A percentile compares a stretch with the other conserved stretches of the same genome.
Conservation (phyloP, 2,329 filamentous ascomycete genomes). For the Sclerotinia subarctica region DNA sequence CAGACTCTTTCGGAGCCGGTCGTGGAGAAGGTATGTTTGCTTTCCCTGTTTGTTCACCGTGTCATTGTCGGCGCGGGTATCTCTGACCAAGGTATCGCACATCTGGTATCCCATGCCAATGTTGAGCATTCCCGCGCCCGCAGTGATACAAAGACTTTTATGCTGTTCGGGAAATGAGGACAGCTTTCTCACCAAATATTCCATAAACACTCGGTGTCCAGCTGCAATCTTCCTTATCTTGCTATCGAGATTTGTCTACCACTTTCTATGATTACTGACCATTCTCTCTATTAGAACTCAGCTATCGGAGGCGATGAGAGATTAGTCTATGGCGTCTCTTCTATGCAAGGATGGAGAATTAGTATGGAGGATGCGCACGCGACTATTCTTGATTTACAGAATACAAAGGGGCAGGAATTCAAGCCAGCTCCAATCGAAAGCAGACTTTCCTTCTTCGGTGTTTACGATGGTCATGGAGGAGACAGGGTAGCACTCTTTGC, state of each 20-base stretch:
- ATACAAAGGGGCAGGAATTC: constrained; percentile 50
- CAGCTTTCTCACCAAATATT: not conserved
- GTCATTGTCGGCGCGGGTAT: constrained; percentile 14
- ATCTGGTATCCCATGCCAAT: not conserved
- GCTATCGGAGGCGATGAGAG: constrained; percentile 88
- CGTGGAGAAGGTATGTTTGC: constrained; percentile 84
- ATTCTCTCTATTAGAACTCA: constrained; percentile 61
- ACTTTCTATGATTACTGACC: constrained; percentile 22
- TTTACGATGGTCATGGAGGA: constrained; percentile 96
- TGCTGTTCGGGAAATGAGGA: not conserved
- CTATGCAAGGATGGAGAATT: constrained; percentile 99
- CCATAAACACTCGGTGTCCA: not conserved
- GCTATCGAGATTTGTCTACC: not conserved
- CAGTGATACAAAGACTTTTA: not conserved
- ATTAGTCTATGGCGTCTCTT: constrained; percentile 88
- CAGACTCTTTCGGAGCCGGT: constrained; percentile 99
- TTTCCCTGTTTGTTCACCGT: constrained; percentile 16
- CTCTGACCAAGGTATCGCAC: constrained; percentile 12
- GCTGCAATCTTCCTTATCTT: constrained; percentile 7
- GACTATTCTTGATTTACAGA: constrained; percentile 80
- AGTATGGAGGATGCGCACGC: constrained; percentile 99
- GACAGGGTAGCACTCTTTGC: constrained; percentile 94
- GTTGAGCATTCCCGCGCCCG: not conserved
- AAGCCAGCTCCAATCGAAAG: constrained; percentile 60
- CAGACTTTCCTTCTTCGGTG: constrained; percentile 91